Base-by-base conservation (phyloP, 148 eudicot genomes). In the Camellia granthamiana region DNA sequence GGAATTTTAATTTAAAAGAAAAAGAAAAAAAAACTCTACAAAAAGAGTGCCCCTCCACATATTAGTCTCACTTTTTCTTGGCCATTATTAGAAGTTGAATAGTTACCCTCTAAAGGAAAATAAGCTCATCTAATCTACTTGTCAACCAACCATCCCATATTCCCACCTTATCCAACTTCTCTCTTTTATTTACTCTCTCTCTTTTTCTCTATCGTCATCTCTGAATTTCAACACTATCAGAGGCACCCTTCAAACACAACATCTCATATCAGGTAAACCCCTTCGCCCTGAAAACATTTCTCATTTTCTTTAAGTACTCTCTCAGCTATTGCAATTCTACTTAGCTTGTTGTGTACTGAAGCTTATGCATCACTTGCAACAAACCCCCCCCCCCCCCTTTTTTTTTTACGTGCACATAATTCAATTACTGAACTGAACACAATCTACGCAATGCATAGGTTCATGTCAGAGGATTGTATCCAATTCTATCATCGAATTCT, bases 131-230 rank as follows among this genome's bases (percentile, higher is more conserved):
- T 7, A 47, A 61, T 80, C 82, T 64, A 14, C 64, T 64, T 74
- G 18, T 73, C 78, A 74, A 74, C 82, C 82, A 80, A 74, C 78
- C 82, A 80, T 80, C 51, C 15, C 38, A 30, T 56, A 42, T 10
- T 21, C 41, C n/a, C 74, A 72, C 72, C 84, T 82, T 82, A 82
- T 82, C 84, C 84, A 19, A 9, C 65, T 69, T 12, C 47, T 49
- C 73, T 43, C 41, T 70, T 47, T 49, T 71, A 71, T 49, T 19
- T 6, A 23, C 58, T 55, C 59, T 55, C 58, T 16, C 15, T 19
- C 58, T 69, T 18, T 69, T 18, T 47, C 61, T 42, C 71, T 38
- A 56, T 77, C 79, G 46, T 70, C 71, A 38, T 76, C 70, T 80
- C 51, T 77, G n/a, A 13, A 60, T 43, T 47, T n/a, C 55, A 16